phyloP scores from a whole-genome alignment of 495 filamentous ascomycete species.

The Podospora didyma region DNA sequence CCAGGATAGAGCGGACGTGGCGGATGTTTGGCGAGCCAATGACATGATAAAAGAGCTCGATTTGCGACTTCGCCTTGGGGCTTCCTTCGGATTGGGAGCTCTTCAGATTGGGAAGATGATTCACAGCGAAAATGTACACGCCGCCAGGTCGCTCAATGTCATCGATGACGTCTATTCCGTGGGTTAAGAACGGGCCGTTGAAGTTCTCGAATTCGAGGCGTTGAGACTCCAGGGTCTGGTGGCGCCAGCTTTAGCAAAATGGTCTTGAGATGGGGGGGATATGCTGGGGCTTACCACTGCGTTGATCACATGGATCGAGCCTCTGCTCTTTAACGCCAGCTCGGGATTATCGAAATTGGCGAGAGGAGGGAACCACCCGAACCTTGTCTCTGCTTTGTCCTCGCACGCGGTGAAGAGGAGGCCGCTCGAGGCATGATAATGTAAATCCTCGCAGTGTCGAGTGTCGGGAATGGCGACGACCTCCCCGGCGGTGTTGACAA shows the following conservation, averaged over 20 bases:
- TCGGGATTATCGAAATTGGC: slow-evolving; percentile 35
- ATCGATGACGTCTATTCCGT: slow-evolving; percentile 56
- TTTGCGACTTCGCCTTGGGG: slow-evolving; percentile 35
- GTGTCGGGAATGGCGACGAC: slow-evolving; percentile 47
- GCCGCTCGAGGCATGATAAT: slow-evolving; percentile 48
- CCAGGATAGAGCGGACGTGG: slow-evolving; percentile 43
- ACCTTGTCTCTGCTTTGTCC: slow-evolving; percentile 39
- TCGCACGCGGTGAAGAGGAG: slow-evolving; percentile 56
- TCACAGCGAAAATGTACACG: slow-evolving; percentile 59
- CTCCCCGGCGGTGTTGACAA: slow-evolving; percentile 9
- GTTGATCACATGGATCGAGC: slow-evolving; percentile 54
- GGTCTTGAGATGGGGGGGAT: not conserved
- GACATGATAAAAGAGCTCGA: slow-evolving; percentile 57
- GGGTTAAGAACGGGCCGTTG: slow-evolving; percentile 51
- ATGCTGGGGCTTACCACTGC: slow-evolving; percentile 37
- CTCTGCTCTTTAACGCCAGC: slow-evolving; percentile 25
- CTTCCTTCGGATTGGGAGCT: slow-evolving; percentile 1
- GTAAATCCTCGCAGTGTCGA: slow-evolving; percentile 56
- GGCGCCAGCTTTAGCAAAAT: not conserved
- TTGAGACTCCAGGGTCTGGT: slow-evolving; percentile 47
- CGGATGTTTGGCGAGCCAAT: slow-evolving; percentile 27
- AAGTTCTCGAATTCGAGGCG: slow-evolving; percentile 50
- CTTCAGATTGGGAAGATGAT: slow-evolving; percentile 43
- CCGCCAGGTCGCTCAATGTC: slow-evolving; percentile 39
- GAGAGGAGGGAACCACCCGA: slow-evolving; percentile 55